Evolutionary conservation across 306 rosid genomes (phyloP), one percentile per base, ranked within the genome.

Genomic region (Herpetospermum pedunculosum): DNA sequence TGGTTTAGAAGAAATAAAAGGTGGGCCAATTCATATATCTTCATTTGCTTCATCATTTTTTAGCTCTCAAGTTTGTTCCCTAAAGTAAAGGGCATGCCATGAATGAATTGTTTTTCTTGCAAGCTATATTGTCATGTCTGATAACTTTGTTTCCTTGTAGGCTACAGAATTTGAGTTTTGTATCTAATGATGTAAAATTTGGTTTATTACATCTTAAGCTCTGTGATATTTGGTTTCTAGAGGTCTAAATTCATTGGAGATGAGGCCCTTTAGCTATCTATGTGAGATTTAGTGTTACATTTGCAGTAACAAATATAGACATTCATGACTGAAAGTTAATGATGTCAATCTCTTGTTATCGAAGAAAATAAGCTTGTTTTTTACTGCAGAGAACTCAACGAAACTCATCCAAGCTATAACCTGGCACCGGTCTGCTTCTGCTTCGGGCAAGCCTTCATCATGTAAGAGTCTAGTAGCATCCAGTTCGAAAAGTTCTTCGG

Each of bases 1-100:
- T 81, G 84, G 88, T 83, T 83, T 95, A 83, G 96, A 91, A 71
- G 92, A 89, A 82, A 87, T 89, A 3, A 89, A 91, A 91, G 99
- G 99, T 91, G 82, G 82, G 80, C 40, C 28, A 54, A 54, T 28
- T 37, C 52, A 64, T 64, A 34, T 64, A 4, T 40, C 34, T 40
- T 65, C 48, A 40, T 65, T 21, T 65, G 38, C 73, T 43, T 68
- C 73, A 28, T 8, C n/a, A n/a, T 28, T 10, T 26, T 69, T 69
- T 8, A 41, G 16, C 55, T 15, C 35, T 69, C 25, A 15, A 41
- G 54, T 41, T 43, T 43, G 23, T 26, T 67, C 52, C 34, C 13
- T 63, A 3, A 23, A 37, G 3, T 38, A 14, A 3, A 16, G 54
- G 58, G 4, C 60, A 53, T 53, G 67, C n/a, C 49, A 65, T 40